These are phyloP conservation scores for Fistulifera pelliculosa DNA, from an alignment of 108 stramenopile species.

Conservation along the genomic window DNA sequence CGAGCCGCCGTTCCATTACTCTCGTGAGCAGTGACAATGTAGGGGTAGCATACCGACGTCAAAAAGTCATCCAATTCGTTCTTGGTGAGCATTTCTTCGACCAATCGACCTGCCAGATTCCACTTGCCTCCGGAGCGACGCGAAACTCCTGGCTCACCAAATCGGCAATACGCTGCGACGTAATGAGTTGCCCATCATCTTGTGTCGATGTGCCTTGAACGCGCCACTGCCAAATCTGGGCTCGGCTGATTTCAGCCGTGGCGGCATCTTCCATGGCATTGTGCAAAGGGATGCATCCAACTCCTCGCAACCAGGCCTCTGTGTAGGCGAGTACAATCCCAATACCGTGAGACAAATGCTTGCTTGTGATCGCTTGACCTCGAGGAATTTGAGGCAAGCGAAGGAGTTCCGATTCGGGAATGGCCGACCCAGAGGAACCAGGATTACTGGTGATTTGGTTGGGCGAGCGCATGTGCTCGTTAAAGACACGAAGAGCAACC, in stretches of 20 bases:
- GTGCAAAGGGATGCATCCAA: slow-evolving; percentile 89
- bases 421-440: slow-evolving; percentile 34
- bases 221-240: slow-evolving; percentile 88
- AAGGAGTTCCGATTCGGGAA: slow-evolving; percentile 65
- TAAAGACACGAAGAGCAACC: slow-evolving; percentile 78
- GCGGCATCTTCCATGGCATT: slow-evolving; percentile 94
- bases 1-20: too few species aligned
- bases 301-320: slow-evolving; percentile 88
- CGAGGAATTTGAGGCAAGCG: slow-evolving; percentile 43
- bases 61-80: slow-evolving; percentile 76
- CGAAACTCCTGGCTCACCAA: slow-evolving; percentile 55
- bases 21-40: slow-evolving; percentile 33
- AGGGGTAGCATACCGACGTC: slow-evolving; percentile 77
- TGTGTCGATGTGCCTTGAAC: slow-evolving; percentile 56
- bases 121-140: slow-evolving; percentile 55
- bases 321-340: slow-evolving; percentile 85
- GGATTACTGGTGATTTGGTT: slow-evolving; percentile 77
- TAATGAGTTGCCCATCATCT: slow-evolving; percentile 61
- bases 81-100: slow-evolving; percentile 67
- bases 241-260: slow-evolving; percentile 91
- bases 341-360: slow-evolving; percentile 66
- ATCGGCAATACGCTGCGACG: slow-evolving; percentile 45
- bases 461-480: slow-evolving; percentile 77
- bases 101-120: slow-evolving; percentile 74
- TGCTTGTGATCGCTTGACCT: slow-evolving; percentile 64